Evolutionary conservation across 306 rosid genomes (phyloP).

Genomic region (Astragalus membranaceus): DNA sequence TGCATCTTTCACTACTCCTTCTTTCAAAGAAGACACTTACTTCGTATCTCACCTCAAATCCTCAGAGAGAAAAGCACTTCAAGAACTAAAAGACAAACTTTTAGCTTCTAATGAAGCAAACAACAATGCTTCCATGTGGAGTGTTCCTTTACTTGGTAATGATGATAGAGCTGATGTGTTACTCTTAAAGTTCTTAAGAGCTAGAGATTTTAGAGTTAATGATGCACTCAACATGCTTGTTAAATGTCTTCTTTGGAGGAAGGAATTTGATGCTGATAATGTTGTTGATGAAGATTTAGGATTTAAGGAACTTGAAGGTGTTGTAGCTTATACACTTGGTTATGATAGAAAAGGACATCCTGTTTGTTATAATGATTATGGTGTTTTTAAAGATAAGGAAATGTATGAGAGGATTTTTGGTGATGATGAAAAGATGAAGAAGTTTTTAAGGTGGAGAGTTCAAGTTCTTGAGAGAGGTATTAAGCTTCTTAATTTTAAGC

Average conservation of each 20-base stretch:
- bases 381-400: constrained; percentile 66
- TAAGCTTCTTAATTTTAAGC: constrained; percentile 68
- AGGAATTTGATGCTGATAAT: constrained; percentile 58
- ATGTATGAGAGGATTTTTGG: constrained; percentile 85
- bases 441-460: constrained; percentile 86
- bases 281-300: constrained; percentile 73
- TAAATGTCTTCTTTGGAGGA: constrained; percentile 74
- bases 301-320: constrained; percentile 88
- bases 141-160: constrained; percentile 46
- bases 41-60: constrained; percentile 54
- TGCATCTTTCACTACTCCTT: constrained; percentile 43
- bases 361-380: constrained; percentile 88
- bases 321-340: constrained; percentile 84
- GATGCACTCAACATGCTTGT: constrained; percentile 62
- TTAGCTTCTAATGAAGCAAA: constrained; percentile 1
- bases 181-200: constrained; percentile 78
- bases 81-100: constrained; percentile 59
- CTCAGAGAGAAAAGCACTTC: constrained; percentile 70
- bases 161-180: constrained; percentile 77
- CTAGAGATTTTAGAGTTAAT: constrained; percentile 69
- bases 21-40: constrained; percentile 82
- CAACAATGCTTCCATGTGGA: constrained; percentile 53
- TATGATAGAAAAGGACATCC: constrained; percentile 81
- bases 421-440: constrained; percentile 82
- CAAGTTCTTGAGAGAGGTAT: constrained; percentile 86